Evolutionary conservation across 495 filamentous ascomycete genomes (phyloP).

Genomic region (Pyrenopolyporus hunteri): DNA sequence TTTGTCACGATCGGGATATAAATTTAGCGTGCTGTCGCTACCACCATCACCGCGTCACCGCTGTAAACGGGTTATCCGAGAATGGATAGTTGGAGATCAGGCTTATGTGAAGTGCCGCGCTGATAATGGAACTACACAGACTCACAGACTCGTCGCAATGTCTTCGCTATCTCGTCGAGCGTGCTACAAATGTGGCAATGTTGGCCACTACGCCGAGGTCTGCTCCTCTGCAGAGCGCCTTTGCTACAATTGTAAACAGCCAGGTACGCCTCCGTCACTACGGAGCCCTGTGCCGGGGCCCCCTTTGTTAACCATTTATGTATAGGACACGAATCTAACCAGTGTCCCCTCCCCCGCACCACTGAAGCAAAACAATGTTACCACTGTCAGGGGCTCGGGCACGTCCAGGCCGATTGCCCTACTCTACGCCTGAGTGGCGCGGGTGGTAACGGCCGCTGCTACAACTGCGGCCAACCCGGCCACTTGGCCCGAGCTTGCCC

Average conservation of each 20-base stretch:
- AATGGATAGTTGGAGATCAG: conserved; percentile 42
- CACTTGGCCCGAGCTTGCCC: conserved; percentile 91
- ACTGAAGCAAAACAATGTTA: conserved; percentile 99
- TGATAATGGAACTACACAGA: conserved; percentile 49
- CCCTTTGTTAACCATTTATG: conserved; percentile 5
- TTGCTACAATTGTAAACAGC: conserved; percentile 99
- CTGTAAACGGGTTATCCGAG: conserved; percentile 44
- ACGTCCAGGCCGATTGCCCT: conserved; percentile 99
- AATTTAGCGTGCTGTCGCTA: not conserved
- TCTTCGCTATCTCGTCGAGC: conserved; percentile 96
- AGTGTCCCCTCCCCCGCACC: conserved; percentile 92
- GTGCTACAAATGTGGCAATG: conserved; percentile 99
- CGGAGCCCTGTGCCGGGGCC: conserved; percentile 17
- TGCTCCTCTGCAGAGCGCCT: conserved; percentile 96
- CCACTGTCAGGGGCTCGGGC: conserved; percentile 97
- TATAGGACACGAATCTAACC: conserved; percentile 95
- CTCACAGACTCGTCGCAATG: conserved; percentile 59
- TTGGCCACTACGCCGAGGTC: conserved; percentile 98
- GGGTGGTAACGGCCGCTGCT: conserved; percentile 84
- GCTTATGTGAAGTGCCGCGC: conserved; percentile 44
- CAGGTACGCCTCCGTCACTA: conserved; percentile 61
- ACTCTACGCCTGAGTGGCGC: conserved; percentile 88
- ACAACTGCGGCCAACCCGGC: conserved; percentile 90
- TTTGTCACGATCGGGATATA: conserved; percentile 34
- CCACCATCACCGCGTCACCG: conserved; percentile 36